These are phyloP conservation scores for Centella asiatica DNA, from an alignment of 129 eudicot species.

Conservation along the genomic window DNA sequence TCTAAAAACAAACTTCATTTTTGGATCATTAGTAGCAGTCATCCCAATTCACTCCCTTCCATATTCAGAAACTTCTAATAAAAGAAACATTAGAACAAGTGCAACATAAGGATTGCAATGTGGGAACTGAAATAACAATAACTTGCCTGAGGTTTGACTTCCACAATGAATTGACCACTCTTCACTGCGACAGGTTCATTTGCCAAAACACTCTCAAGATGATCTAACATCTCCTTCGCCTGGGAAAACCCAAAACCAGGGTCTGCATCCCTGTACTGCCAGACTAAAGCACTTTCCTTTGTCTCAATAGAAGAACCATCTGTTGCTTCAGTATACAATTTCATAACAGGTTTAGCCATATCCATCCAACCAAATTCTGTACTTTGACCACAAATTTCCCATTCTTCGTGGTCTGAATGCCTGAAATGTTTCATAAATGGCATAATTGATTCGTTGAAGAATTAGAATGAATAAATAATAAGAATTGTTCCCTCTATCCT, in stretches of 20 bases:
- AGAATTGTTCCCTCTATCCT: no score
- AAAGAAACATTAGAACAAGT: neutral
- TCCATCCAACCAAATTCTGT: slow-evolving; percentile 80
- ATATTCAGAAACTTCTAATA: neutral
- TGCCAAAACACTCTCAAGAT: slow-evolving; percentile 83
- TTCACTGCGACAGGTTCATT: slow-evolving; percentile 88
- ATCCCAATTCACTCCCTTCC: neutral
- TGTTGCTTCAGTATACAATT: slow-evolving; percentile 72
- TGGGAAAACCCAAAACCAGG: slow-evolving; percentile 80
- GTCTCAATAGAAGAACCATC: slow-evolving; percentile 74
- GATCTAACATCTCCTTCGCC: slow-evolving; percentile 90
- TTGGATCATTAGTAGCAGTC: neutral
- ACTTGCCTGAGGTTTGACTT: slow-evolving; percentile 90
- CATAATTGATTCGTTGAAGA: neutral
- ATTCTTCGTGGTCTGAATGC: slow-evolving; percentile 55
- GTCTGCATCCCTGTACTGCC: slow-evolving; percentile 90
- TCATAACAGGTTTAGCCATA: slow-evolving; percentile 78
- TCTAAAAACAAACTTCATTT: neutral
- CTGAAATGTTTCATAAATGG: slow-evolving; percentile 19
- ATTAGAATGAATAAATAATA: neutral
- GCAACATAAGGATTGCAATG: neutral
- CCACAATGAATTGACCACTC: slow-evolving; percentile 81
- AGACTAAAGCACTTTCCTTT: slow-evolving; percentile 82
- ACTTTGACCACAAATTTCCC: slow-evolving; percentile 66
- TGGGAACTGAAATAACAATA: neutral